These are phyloP conservation scores for Pseudopyrenochaeta lycopersici DNA, from an alignment of 2,329 filamentous ascomycete species.

Conservation along the genomic window DNA sequence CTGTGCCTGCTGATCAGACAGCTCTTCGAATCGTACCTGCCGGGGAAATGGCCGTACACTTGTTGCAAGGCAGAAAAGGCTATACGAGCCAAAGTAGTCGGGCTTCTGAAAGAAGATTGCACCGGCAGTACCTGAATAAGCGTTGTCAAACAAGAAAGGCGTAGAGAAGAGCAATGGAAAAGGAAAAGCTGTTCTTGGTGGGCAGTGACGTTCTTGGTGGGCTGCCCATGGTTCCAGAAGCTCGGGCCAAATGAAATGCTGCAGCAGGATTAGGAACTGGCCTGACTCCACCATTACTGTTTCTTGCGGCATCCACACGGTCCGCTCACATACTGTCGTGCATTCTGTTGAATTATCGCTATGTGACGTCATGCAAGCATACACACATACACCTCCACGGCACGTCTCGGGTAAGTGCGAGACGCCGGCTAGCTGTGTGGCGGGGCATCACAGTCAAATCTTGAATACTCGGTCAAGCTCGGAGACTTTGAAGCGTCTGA, in stretches of 20 bases:
- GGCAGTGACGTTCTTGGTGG: background rate
- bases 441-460: too few species aligned
- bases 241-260: conserved; percentile 7
- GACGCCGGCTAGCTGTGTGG: too few species aligned
- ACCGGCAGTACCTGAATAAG: background rate
- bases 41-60: background rate
- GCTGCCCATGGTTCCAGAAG: conserved; percentile 4
- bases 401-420: too few species aligned
- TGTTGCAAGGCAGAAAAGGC: conserved; percentile 8
- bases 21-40: conserved; percentile 2
- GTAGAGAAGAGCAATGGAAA: conserved; percentile 14
- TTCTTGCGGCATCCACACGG: conserved; percentile 25
- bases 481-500: too few species aligned
- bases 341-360: conserved; percentile 18
- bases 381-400: background rate
- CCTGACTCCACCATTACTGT: conserved; percentile 20
- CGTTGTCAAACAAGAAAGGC: conserved; percentile 8
- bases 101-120: background rate
- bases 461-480: too few species aligned
- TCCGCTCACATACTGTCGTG: conserved; percentile 3
- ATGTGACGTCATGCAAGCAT: conserved; percentile 29
- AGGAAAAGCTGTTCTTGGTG: conserved; percentile 24
- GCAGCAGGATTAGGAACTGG: conserved; percentile 12
- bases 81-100: background rate
- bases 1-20: conserved; percentile 15